Conservation (phyloP, 495 filamentous ascomycete species). For the Lichina pygmaea region DNA sequence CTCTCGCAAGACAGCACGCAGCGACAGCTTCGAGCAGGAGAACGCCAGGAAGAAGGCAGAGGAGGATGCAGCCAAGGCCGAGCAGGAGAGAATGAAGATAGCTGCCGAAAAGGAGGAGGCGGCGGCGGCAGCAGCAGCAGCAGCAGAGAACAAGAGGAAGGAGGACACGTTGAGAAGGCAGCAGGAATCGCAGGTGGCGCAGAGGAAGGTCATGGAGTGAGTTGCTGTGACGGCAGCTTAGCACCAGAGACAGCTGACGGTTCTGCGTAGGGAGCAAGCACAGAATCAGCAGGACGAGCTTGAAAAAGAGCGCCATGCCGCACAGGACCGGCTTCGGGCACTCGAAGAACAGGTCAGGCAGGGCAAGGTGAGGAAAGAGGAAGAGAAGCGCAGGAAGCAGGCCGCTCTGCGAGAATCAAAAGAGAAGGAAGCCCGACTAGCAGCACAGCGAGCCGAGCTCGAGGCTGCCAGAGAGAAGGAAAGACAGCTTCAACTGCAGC, state of each 20-base stretch:
- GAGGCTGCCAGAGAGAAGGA: constrained; percentile 76
- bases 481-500: constrained; percentile 59
- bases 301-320: constrained; percentile 48
- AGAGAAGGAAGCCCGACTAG: constrained; percentile 66
- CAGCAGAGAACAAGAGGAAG: constrained; percentile 22
- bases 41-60: constrained; percentile 19
- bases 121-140: constrained; percentile 17
- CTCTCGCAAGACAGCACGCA: constrained; percentile 41
- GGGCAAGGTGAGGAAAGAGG: constrained; percentile 89
- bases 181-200: constrained; percentile 50
- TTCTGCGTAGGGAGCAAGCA: constrained; percentile 39
- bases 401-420: constrained; percentile 64
- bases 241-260: too few species aligned
- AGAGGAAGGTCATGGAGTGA: constrained; percentile 62
- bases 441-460: constrained; percentile 71
- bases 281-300: constrained; percentile 53
- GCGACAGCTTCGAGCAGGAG: constrained; percentile 22
- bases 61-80: constrained; percentile 25
- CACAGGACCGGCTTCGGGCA: constrained; percentile 57
- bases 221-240: constrained; percentile 11
- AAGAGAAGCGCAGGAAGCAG: constrained; percentile 78
- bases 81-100: constrained; percentile 16
- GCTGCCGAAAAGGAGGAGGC: constrained; percentile 27
- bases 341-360: constrained; percentile 83
- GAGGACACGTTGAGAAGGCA: constrained; percentile 37